Evolutionary conservation across 345 rosid genomes (phyloP), one percentile per base, ranked within the genome.

Genomic region (Psidium guajava): DNA sequence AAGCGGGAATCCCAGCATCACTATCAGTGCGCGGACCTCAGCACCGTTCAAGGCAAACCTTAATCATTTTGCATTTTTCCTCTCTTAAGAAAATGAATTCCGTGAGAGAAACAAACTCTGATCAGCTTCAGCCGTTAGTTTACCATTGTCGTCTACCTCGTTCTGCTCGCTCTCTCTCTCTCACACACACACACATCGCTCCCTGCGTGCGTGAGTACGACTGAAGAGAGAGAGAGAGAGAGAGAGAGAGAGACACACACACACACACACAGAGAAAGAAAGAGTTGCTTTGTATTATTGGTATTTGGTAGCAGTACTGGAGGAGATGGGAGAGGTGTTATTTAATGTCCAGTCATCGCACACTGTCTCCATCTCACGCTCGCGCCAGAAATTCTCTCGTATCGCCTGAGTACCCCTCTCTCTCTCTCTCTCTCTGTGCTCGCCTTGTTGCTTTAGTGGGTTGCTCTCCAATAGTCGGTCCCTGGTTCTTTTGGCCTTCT

Each of bases 281-380:
- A 18, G 44, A 18, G 11, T 8, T 32, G 47, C 24, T 69, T 69
- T 69, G 77, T 69, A 69, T 69, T 69, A 69, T 69, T 69, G 77
- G 77, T 21, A 54, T 49, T 49, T 49, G 51, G 57, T 8, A 21
- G 77, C 40, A 18, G 77, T 69, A 32, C 47, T 36, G 44, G 44
- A 40, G 58, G 50, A 18, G 11, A 8, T 44, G 47, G 27, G 83
- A 28, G 32, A 32, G 83, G 59, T 47, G 28, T n/a, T 83, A 83
- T 85, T 84, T 85, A 69, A 77, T 73, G 82, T 55, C 69, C 83
- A 8, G 86, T 85, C 86, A 85, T 77, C 74, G 50, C 52, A 75
- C 83, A 64, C 85, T 69, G 40, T 52, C 24, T 25, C 73, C 22
- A 14, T 54, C 51, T 2, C 82, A 54, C 83, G 21, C 64, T 27